These are phyloP conservation scores for Sedum album DNA, from an alignment of 164 flowering plant species.

Conservation along the genomic window DNA sequence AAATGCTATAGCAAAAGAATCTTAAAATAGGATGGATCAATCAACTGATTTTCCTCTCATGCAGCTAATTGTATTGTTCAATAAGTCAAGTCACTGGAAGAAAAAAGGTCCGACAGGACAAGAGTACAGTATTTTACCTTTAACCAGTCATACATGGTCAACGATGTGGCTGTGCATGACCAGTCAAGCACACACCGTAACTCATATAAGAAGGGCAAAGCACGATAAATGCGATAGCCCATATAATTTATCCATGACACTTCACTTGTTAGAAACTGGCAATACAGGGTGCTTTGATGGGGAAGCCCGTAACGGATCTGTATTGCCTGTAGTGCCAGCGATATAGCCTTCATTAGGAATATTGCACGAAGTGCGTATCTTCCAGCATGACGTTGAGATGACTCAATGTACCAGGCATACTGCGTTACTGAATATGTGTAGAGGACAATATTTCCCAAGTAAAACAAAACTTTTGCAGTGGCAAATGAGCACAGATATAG, in stretches of 20 bases:
- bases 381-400: conserved; percentile 37
- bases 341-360: conserved; percentile 63
- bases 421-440: conserved; percentile 58
- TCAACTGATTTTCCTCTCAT: neutral
- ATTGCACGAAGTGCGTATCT: conserved; percentile 70
- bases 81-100: neutral
- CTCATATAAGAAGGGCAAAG: conserved; percentile 79
- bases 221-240: conserved; percentile 74
- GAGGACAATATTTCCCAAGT: conserved; percentile 50
- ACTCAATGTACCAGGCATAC: conserved; percentile 73
- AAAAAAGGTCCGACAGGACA: conserved; percentile 9
- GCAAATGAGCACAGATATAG: conserved; percentile 80
- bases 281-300: conserved; percentile 73
- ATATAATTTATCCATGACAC: conserved; percentile 54
- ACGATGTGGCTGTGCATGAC: conserved; percentile 83
- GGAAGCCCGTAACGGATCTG: conserved; percentile 77
- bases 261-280: conserved; percentile 68
- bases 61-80: neutral
- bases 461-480: conserved; percentile 60
- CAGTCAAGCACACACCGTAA: conserved; percentile 84
- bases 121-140: conserved; percentile 36
- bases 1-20: neutral
- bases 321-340: conserved; percentile 71
- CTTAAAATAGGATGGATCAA: too few species aligned
- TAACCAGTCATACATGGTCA: conserved; percentile 91